phyloP scores from a whole-genome alignment of 78 protist genomes.

The slime mould (Dictyostelium discoideum) region DNA sequence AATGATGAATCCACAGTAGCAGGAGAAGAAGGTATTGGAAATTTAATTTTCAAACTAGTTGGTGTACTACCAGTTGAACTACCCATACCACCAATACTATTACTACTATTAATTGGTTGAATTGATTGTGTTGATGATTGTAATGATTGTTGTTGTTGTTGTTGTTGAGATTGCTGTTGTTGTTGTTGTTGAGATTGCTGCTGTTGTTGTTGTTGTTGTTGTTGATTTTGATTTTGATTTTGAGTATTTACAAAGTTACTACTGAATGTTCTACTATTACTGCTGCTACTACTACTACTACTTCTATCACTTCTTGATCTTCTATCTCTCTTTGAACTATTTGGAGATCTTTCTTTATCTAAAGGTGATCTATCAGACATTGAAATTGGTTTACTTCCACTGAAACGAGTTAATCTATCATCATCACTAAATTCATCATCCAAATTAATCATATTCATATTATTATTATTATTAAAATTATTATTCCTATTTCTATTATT shows the following conservation, averaged over 20 bases:
- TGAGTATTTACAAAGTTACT: neutral
- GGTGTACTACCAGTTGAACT: neutral
- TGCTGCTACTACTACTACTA: neutral
- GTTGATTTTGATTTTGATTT: neutral
- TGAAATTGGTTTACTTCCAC: neutral
- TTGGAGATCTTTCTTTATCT: slow-evolving; percentile 32
- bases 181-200: neutral
- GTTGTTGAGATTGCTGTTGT: neutral
- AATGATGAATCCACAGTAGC: neutral
- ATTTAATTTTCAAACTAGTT: slow-evolving; percentile 23
- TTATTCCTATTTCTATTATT: neutral
- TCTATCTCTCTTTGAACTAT: slow-evolving; percentile 12
- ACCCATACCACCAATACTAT: neutral
- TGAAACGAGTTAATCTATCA: neutral
- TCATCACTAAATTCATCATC: neutral
- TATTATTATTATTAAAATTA: neutral
- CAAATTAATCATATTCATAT: neutral
- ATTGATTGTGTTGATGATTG: neutral
- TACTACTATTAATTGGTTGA: neutral
- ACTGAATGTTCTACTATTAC: neutral
- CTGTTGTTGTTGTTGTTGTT: neutral
- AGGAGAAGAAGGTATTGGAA: slow-evolving; percentile 24
- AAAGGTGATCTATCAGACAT: slow-evolving; percentile 18
- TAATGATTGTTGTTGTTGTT: neutral
- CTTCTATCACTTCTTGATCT: slow-evolving; percentile 62